phyloP scores from a whole-genome alignment of 2,329 filamentous ascomycete species.

The Aspergillus melleus region DNA sequence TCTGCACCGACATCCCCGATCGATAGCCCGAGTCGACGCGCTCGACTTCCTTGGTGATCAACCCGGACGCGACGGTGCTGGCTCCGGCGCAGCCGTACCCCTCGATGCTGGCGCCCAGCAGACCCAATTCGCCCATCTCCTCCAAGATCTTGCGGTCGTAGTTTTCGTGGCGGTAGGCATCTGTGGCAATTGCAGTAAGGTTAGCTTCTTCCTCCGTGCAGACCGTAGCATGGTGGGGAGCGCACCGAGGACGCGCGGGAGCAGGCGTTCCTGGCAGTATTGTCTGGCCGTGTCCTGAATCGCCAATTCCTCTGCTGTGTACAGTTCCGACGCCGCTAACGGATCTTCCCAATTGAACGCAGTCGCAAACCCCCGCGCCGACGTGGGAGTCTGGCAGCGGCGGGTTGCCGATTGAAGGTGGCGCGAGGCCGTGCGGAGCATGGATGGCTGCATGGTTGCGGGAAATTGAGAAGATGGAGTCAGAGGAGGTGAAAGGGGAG shows the following conservation, averaged over 20 bases:
- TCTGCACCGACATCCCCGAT: constrained; percentile 91
- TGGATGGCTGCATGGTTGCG: constrained; percentile 33
- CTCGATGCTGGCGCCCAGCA: constrained; percentile 80
- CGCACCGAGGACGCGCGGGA: constrained; percentile 82
- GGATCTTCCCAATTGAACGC: constrained; percentile 92
- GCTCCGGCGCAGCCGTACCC: constrained; percentile 88
- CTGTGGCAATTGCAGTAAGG: constrained; percentile 43
- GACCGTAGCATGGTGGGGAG: background rate
- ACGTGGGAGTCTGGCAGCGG: constrained; percentile 11
- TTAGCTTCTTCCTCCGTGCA: background rate
- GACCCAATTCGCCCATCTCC: constrained; percentile 91
- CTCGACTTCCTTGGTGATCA: constrained; percentile 89
- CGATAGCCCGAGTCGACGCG: constrained; percentile 89
- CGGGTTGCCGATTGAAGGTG: constrained; percentile 25
- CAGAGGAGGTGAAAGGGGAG: background rate
- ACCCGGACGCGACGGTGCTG: constrained; percentile 81
- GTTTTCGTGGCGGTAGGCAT: constrained; percentile 81
- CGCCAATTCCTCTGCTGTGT: constrained; percentile 87
- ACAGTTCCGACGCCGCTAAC: constrained; percentile 68
- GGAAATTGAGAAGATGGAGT: background rate
- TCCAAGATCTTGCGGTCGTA: constrained; percentile 82
- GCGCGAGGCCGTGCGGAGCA: constrained; percentile 34
- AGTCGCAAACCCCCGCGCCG: constrained; percentile 34
- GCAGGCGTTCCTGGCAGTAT: constrained; percentile 88
- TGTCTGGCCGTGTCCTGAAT: constrained; percentile 88